These are phyloP conservation scores for Cicer judaicum DNA, from an alignment of 306 rosid species.

Conservation along the genomic window DNA sequence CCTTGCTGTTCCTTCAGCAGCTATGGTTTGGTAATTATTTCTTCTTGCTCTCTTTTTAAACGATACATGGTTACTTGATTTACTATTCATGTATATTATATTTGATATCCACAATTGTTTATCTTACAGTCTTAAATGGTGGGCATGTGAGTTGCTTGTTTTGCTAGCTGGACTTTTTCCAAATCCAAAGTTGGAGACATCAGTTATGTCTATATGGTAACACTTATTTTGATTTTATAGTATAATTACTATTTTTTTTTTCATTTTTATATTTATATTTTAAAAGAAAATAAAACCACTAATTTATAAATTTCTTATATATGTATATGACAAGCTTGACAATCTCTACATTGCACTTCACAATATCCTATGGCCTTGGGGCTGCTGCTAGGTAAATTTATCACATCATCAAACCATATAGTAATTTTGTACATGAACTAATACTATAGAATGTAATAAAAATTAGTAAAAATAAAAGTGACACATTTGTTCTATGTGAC, in stretches of 20 bases:
- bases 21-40: constrained; percentile 65
- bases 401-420: neutral
- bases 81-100: no score
- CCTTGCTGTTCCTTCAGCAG: constrained; percentile 68
- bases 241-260: neutral
- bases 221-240: neutral
- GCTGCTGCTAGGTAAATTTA: constrained; percentile 63
- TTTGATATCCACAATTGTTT: neutral
- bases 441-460: neutral
- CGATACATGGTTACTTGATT: no score
- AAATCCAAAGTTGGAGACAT: constrained; percentile 70
- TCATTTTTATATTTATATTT: neutral
- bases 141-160: constrained; percentile 68
- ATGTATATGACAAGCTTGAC: constrained; percentile 56
- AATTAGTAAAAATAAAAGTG: neutral
- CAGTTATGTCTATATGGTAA: constrained; percentile 75
- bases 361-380: constrained; percentile 66
- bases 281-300: constrained; percentile 5
- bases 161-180: constrained; percentile 66
- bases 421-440: constrained; percentile 2
- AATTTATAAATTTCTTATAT: neutral
- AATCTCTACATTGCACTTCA: constrained; percentile 66
- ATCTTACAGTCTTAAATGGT: constrained; percentile 63
- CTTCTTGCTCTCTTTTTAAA: neutral
- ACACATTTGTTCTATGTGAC: constrained; percentile 6